Evolutionary conservation across 345 rosid species (phyloP).

Genomic region (Eucalyptus erythrocorys): DNA sequence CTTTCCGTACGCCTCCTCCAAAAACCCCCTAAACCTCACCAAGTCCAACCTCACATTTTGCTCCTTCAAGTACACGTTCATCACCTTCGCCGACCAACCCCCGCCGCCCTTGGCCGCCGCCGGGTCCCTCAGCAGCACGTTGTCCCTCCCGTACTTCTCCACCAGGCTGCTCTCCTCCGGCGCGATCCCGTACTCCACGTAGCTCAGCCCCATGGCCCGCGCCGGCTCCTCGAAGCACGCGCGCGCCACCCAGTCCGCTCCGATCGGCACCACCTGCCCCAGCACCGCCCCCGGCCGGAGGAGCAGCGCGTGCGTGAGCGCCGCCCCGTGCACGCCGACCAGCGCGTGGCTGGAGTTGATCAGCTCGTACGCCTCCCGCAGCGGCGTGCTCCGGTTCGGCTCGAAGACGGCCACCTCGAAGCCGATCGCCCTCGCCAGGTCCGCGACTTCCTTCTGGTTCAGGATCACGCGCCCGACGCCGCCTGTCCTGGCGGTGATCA

Average conservation of each 20-base stretch:
- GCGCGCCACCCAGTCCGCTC: constrained; percentile 5
- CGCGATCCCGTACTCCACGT: constrained; percentile 7
- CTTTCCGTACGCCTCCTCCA: not conserved
- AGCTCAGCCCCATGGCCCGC: constrained; percentile 15
- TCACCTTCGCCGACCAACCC: not conserved
- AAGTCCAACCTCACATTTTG: constrained; percentile 13
- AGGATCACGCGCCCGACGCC: not conserved
- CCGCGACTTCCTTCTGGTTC: not conserved
- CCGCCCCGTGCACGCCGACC: constrained; percentile 34
- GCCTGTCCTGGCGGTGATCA: not conserved
- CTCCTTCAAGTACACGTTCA: constrained; percentile 6
- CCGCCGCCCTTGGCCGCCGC: not conserved
- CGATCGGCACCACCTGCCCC: constrained; percentile 20
- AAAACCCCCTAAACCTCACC: not conserved
- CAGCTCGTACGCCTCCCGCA: not conserved
- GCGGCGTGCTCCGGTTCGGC: not conserved
- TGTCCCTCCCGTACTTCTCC: constrained; percentile 1
- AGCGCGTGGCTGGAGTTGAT: constrained; percentile 19
- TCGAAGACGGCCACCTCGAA: constrained; percentile 11
- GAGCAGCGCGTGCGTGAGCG: constrained; percentile 12
- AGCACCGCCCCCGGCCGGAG: constrained; percentile 6
- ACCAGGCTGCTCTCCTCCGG: constrained; percentile 18
- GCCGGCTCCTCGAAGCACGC: constrained; percentile 9
- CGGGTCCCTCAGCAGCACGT: constrained; percentile 9
- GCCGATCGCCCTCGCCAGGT: not conserved